These are phyloP conservation scores for Curvularia sp. DNA, from an alignment of 2,329 filamentous ascomycete genomes.

Conservation along the genomic window DNA sequence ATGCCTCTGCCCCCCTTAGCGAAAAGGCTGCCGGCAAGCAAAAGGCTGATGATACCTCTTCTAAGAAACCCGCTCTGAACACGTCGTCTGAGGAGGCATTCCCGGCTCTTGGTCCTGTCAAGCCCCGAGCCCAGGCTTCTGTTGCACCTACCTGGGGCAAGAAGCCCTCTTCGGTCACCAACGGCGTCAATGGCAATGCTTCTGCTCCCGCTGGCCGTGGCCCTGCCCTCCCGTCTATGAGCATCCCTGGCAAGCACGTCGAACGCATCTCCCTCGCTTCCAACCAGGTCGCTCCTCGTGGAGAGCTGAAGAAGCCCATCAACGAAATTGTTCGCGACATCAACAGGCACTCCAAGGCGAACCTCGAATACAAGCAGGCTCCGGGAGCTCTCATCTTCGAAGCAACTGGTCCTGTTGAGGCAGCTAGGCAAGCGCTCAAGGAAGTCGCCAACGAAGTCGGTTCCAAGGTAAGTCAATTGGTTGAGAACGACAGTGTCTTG, in stretches of 20 bases:
- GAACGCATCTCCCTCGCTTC: constrained; percentile 78
- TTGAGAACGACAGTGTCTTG: background rate
- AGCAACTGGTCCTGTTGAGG: constrained; percentile 81
- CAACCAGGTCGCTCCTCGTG: constrained; percentile 76
- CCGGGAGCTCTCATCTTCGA: constrained; percentile 81
- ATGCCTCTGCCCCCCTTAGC: constrained; percentile 54
- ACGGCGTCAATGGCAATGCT: constrained; percentile 58
- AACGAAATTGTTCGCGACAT: constrained; percentile 88
- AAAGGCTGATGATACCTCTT: constrained; percentile 61
- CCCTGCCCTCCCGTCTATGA: constrained; percentile 65
- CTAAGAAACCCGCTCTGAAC: constrained; percentile 64
- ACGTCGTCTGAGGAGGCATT: constrained; percentile 90
- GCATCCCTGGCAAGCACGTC: constrained; percentile 81
- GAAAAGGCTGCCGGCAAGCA: constrained; percentile 74
- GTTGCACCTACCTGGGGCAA: constrained; percentile 81
- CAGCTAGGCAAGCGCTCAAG: constrained; percentile 85
- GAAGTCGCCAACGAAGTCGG: constrained; percentile 89
- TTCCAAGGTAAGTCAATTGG: constrained; percentile 67
- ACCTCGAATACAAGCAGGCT: constrained; percentile 77
- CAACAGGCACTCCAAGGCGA: constrained; percentile 89
- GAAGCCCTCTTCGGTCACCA: constrained; percentile 60
- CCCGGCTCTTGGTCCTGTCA: constrained; percentile 83
- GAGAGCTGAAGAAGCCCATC: constrained; percentile 83
- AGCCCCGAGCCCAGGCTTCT: constrained; percentile 65
- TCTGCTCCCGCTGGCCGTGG: constrained; percentile 53